A percentile compares a stretch with the other conserved stretches of the same genome.
Evolutionary conservation across 1,284 basidiomycete genomes (phyloP).

Genomic region (Grifola frondosa): DNA sequence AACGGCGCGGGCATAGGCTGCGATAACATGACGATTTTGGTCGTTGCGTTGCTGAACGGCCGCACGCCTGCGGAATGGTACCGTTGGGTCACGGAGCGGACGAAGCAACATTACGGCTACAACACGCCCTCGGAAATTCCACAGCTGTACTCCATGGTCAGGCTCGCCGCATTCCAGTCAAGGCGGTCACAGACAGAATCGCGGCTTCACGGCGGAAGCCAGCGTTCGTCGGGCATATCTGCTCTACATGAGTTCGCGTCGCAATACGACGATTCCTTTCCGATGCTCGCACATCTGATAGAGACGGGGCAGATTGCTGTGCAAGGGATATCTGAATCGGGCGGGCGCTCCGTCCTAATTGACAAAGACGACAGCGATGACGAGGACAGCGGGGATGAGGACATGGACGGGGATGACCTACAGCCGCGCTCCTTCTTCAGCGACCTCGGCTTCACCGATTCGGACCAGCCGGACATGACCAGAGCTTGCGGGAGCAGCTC

Average conservation of each 20-base stretch:
- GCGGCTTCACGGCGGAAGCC: too few relatives aligned
- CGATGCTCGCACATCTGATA: too few relatives aligned
- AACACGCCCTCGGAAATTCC: constrained; percentile 68
- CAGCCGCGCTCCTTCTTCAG: constrained; percentile 46
- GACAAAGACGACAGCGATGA: constrained; percentile 43
- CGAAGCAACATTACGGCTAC: constrained; percentile 73
- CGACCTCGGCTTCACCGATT: constrained; percentile 40
- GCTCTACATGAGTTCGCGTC: background rate
- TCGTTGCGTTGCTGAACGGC: constrained; percentile 87
- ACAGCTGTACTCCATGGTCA: constrained; percentile 63
- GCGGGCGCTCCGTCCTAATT: background rate
- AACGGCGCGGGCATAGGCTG: constrained; percentile 93
- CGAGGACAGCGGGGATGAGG: constrained; percentile 56
- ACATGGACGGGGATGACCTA: constrained; percentile 36
- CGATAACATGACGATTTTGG: constrained; percentile 98
- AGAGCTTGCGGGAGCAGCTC: constrained; percentile 57
- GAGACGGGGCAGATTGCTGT: too few relatives aligned
- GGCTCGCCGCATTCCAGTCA: constrained; percentile 58
- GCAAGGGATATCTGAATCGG: constrained; percentile 3
- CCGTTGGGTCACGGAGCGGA: constrained; percentile 85
- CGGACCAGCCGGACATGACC: constrained; percentile 43
- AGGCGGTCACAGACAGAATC: too few relatives aligned
- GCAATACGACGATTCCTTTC: too few relatives aligned
- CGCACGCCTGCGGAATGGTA: constrained; percentile 93
- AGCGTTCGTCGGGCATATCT: too few relatives aligned